A percentile compares a stretch with the other conserved stretches of the same genome.
Evolutionary conservation across 1,284 basidiomycete species (phyloP).

Genomic region (Melampsora americana): DNA sequence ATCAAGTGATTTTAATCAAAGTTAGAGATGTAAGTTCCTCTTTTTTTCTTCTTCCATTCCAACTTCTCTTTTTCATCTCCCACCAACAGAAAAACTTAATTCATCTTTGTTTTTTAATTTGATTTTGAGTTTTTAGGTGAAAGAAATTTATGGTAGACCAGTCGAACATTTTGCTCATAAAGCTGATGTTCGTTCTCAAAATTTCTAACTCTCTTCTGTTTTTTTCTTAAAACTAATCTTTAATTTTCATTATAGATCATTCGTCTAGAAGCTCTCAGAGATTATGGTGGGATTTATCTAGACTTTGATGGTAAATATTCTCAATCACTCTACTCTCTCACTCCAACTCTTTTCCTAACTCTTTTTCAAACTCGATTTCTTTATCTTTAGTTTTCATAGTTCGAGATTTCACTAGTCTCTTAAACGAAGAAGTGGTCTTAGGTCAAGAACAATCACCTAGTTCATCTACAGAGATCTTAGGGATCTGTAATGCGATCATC

Average conservation of each 20-base stretch:
- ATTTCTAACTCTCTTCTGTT: slow-evolving; percentile 45
- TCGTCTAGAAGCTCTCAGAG: slow-evolving; percentile 47
- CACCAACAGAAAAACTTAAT: background rate
- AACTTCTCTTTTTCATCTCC: no score
- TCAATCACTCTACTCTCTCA: slow-evolving; percentile 33
- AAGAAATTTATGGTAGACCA: slow-evolving; percentile 49
- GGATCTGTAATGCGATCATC: slow-evolving; percentile 59
- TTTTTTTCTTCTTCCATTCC: background rate
- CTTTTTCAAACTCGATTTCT: slow-evolving; percentile 45
- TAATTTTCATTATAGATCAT: slow-evolving; percentile 11
- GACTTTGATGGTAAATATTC: slow-evolving; percentile 55
- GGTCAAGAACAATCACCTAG: slow-evolving; percentile 56
- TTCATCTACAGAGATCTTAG: slow-evolving; percentile 51
- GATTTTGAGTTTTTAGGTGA: slow-evolving; percentile 45
- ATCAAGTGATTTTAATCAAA: slow-evolving; percentile 47
- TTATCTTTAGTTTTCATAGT: slow-evolving; percentile 50
- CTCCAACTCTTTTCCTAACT: background rate
- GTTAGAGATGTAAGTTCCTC: slow-evolving; percentile 48
- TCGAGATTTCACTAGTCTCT: slow-evolving; percentile 49
- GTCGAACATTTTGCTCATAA: slow-evolving; percentile 55
- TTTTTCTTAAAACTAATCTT: background rate
- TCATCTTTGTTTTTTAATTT: background rate
- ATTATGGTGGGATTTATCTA: slow-evolving; percentile 58
- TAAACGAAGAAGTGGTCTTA: slow-evolving; percentile 55
- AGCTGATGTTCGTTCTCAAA: slow-evolving; percentile 56